A percentile compares a stretch with the other conserved stretches of the same genome.
Conservation (phyloP, 208 protist genomes). For the Leishmania martiniquensis region DNA sequence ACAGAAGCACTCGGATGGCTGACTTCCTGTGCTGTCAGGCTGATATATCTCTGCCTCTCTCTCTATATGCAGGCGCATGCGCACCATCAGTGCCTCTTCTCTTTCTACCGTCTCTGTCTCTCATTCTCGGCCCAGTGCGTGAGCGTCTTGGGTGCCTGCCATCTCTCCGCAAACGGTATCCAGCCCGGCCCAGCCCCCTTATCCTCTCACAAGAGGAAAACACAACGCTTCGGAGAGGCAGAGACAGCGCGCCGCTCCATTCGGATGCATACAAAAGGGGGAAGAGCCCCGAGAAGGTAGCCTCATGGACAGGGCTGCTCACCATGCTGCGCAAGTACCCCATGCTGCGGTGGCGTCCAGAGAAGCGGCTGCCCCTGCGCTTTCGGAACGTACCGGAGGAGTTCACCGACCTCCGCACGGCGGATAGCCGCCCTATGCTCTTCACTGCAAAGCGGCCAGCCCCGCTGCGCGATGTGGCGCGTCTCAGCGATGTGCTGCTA, state of each 20-base stretch:
- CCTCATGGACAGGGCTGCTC: background rate
- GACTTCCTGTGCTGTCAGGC: no score
- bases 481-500: constrained; percentile 65
- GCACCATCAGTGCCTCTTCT: background rate
- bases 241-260: background rate
- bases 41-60: no score
- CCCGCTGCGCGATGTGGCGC: constrained; percentile 61
- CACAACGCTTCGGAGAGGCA: background rate
- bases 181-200: background rate
- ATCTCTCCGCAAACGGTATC: background rate
- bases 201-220: background rate
- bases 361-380: constrained; percentile 71
- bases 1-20: no score
- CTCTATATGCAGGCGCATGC: no score
- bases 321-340: constrained; percentile 23
- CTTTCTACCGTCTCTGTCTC: background rate
- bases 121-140: background rate
- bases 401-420: constrained; percentile 77
- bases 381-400: constrained; percentile 84
- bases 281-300: background rate
- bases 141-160: background rate
- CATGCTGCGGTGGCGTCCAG: constrained; percentile 54
- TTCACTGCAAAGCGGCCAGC: constrained; percentile 77
- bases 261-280: background rate
- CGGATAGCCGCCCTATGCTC: constrained; percentile 70